Evolutionary conservation across 1,284 basidiomycete species (phyloP), one percentile per base, ranked within the genome.

Genomic region (Moniliophthora roreri): DNA sequence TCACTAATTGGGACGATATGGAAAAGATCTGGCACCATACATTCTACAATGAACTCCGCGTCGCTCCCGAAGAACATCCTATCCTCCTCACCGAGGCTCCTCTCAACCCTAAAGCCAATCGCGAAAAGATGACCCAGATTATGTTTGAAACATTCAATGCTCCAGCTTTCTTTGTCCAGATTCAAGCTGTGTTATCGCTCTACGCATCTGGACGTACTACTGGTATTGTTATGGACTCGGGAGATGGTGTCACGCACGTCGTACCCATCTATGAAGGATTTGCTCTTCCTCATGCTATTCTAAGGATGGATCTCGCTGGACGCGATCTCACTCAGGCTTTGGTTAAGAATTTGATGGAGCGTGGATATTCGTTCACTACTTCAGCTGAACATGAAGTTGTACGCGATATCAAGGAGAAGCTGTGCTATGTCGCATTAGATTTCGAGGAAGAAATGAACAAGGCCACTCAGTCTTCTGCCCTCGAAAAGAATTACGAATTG

Each of bases 1-100:
- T 57, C 26, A 57, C 55, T 13, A 57, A 57, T 26, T 57, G 55
- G 55, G 55, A 57, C 41, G 55, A 57, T 28, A 57, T 57, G 55
- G 52, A 53, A 47, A 57, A 57, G 21, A 56, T 56, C 44, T 51
- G 49, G 53, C 55, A 55, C 37, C 54, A 55, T 23, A 55, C 54
- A 8, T 55, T 55, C 34, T 55, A 55, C 37, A 55, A 55, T 18
- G 54, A 55, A 39, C 54, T 55, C 39, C 54, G 54, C 26, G 54
- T 55, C 10, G 54, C 54, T 10, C 54, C 54, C 15, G 54, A 55
- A 46, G 54, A 55, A 45, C 54, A 55, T 26, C 54, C 54, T 1
- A 32, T 52, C 11, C 50, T 55, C n/a, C 50, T 55, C 36, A 55
- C 54, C 50, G 54, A 55, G 32, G 54, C 54, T 1, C 54, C 54